Evolutionary conservation across 2,329 filamentous ascomycete species (phyloP).

Genomic region (Rhynchosporium agropyri): DNA sequence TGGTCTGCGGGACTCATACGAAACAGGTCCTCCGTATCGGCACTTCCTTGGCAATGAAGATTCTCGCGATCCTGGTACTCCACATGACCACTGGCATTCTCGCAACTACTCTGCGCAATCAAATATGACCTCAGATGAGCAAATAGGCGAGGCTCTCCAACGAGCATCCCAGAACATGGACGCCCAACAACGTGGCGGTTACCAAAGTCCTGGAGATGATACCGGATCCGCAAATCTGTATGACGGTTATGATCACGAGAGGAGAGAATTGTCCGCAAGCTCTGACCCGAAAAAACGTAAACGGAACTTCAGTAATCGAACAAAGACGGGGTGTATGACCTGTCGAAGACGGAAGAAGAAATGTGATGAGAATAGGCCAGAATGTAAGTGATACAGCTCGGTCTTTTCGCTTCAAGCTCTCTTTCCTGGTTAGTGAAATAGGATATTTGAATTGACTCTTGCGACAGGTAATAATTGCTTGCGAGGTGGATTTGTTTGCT

Average conservation of each 20-base stretch:
- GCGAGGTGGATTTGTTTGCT: constrained; percentile 86
- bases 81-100: constrained; percentile 37
- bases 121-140: constrained; percentile 51
- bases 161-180: constrained; percentile 49
- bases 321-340: constrained; percentile 93
- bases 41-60: constrained; percentile 35
- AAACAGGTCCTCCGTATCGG: constrained; percentile 35
- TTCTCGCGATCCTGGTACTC: constrained; percentile 26
- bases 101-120: constrained; percentile 48
- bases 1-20: constrained; percentile 41
- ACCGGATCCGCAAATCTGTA: constrained; percentile 43
- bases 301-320: constrained; percentile 88
- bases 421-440: constrained; percentile 6
- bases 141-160: constrained; percentile 54
- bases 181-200: constrained; percentile 43
- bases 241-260: constrained; percentile 42
- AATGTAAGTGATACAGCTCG: constrained; percentile 64
- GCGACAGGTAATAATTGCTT: constrained; percentile 80
- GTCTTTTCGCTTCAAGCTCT: not conserved
- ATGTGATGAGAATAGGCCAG: constrained; percentile 90
- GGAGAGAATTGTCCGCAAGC: constrained; percentile 48
- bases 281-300: constrained; percentile 71
- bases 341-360: constrained; percentile 95
- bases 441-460: constrained; percentile 20
- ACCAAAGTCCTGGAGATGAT: constrained; percentile 45